Evolutionary conservation across 257 asterid species (phyloP).

Genomic region (Scutellaria galericulata): DNA sequence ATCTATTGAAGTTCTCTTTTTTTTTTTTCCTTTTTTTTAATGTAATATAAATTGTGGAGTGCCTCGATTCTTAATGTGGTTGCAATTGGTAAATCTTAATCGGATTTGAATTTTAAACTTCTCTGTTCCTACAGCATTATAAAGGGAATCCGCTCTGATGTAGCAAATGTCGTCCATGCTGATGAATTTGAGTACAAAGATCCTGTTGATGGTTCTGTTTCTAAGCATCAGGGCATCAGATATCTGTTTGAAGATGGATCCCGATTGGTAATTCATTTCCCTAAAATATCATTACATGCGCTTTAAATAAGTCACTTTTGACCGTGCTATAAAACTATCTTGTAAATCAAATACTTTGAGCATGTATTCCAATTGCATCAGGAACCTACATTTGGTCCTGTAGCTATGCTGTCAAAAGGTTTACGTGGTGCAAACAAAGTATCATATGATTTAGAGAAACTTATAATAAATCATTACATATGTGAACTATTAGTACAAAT

Average conservation of each 20-base stretch:
- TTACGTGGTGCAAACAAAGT: neutral
- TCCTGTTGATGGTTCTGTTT: conserved; percentile 95
- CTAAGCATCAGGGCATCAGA: conserved; percentile 96
- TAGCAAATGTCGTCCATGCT: conserved; percentile 69
- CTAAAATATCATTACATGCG: conserved; percentile 2
- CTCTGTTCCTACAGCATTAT: conserved; percentile 56
- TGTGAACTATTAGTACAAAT: too few relatives aligned
- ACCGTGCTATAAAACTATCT: conserved; percentile 1
- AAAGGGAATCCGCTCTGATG: conserved; percentile 68
- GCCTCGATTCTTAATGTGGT: too few relatives aligned
- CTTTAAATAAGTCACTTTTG: conserved; percentile 15
- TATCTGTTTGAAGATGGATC: conserved; percentile 93
- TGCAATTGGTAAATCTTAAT: too few relatives aligned
- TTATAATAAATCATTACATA: neutral
- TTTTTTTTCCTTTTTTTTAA: too few relatives aligned
- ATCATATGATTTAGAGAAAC: neutral
- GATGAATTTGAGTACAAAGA: conserved; percentile 98
- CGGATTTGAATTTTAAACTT: conserved; percentile 6
- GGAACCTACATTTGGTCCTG: neutral
- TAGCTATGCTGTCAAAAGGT: too few relatives aligned
- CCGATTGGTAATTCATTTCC: conserved; percentile 71
- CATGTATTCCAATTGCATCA: neutral
- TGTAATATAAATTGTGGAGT: too few relatives aligned
- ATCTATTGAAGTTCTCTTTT: too few relatives aligned
- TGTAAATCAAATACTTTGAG: neutral